phyloP scores from a whole-genome alignment of 2,329 filamentous ascomycete genomes.

The Dactylellina cionopaga region DNA sequence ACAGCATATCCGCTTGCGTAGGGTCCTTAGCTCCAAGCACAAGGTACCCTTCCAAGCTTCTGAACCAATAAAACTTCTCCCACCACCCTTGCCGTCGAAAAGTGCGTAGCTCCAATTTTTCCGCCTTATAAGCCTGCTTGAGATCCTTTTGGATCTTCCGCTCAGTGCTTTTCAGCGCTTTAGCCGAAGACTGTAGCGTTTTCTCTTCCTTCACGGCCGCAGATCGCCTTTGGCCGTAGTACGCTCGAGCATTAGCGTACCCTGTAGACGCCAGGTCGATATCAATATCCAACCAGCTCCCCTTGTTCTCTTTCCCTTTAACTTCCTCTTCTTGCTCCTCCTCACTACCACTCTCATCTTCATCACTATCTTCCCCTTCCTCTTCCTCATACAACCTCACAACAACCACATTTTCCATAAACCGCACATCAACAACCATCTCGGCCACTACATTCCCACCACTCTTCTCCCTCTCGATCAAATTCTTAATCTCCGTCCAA shows the following conservation, averaged over 20 bases:
- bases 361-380: conserved; percentile 69
- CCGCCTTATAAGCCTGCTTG: conserved; percentile 87
- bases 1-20: conserved; percentile 91
- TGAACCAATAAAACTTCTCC: conserved; percentile 95
- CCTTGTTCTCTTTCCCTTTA: conserved; percentile 57
- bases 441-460: conserved; percentile 84
- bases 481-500: conserved; percentile 87
- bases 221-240: conserved; percentile 86
- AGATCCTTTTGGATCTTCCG: conserved; percentile 86
- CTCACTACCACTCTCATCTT: conserved; percentile 64
- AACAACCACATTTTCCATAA: conserved; percentile 89
- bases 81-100: conserved; percentile 91
- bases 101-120: conserved; percentile 85
- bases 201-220: conserved; percentile 89
- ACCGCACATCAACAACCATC: conserved; percentile 86
- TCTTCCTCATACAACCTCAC: conserved; percentile 78
- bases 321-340: conserved; percentile 56
- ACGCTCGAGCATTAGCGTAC: conserved; percentile 89
- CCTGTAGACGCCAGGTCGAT: conserved; percentile 83
- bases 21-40: conserved; percentile 88
- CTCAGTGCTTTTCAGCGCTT: conserved; percentile 87
- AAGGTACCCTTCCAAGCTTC: conserved; percentile 93
- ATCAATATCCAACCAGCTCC: conserved; percentile 74
- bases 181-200: conserved; percentile 80
- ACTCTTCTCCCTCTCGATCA: conserved; percentile 87